Conservation (phyloP, 495 filamentous ascomycete species). For the Neurospora tetraspora region DNA sequence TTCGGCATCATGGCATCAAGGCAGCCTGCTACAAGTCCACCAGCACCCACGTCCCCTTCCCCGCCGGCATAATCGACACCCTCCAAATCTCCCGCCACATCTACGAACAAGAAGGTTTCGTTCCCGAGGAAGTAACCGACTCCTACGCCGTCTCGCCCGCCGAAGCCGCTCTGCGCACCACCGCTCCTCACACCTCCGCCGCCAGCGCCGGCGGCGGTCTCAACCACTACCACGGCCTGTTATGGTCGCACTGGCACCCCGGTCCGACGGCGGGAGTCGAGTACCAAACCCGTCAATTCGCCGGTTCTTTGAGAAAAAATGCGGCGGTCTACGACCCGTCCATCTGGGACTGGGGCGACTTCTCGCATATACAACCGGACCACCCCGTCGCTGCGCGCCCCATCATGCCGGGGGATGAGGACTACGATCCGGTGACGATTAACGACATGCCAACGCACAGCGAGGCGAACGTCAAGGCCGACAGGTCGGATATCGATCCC, state of each 20-base stretch:
- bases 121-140: neutral
- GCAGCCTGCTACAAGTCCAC: neutral
- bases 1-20: neutral
- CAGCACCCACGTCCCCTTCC: neutral
- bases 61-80: neutral
- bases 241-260: neutral
- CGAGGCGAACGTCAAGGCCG: constrained; percentile 20
- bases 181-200: neutral
- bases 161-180: neutral
- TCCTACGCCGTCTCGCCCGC: neutral
- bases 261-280: neutral
- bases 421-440: neutral
- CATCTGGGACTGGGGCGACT: neutral
- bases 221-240: neutral
- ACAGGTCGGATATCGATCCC: constrained; percentile 14
- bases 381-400: neutral
- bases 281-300: neutral
- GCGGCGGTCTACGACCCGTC: neutral
- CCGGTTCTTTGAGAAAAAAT: neutral
- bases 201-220: neutral
- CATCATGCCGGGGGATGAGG: neutral
- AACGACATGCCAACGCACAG: constrained; percentile 20
- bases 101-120: neutral
- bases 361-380: neutral
- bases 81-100: neutral